A percentile compares a stretch with the other conserved stretches of the same genome.
phyloP scores from a whole-genome alignment of 257 asterid genomes.

The Cordia subcordata region DNA sequence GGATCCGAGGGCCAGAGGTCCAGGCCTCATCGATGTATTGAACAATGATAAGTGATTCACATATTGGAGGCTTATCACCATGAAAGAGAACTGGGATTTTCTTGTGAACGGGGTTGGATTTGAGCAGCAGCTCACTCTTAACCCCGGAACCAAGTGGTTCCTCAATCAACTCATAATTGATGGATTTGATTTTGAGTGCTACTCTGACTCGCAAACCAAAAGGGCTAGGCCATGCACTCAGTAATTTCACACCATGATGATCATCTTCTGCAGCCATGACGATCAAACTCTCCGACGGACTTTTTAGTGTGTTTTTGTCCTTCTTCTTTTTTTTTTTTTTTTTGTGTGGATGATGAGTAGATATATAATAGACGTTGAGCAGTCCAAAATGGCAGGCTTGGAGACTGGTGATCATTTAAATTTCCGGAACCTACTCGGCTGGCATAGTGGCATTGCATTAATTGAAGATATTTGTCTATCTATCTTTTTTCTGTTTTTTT shows the following conservation, averaged over 20 bases:
- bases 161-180: conserved; percentile 14
- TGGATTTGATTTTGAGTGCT: conserved; percentile 28
- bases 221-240: conserved; percentile 17
- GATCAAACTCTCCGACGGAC: not conserved
- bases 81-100: conserved; percentile 35
- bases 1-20: conserved; percentile 19
- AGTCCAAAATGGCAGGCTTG: too few species aligned
- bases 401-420: too few species aligned
- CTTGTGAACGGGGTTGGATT: conserved; percentile 32
- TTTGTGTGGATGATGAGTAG: too few species aligned
- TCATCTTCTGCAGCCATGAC: conserved; percentile 5
- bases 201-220: conserved; percentile 20
- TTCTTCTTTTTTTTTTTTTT: too few species aligned
- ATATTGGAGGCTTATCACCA: conserved; percentile 12
- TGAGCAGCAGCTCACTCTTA: conserved; percentile 34
- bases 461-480: too few species aligned
- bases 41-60: conserved; percentile 32
- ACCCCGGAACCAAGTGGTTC: not conserved
- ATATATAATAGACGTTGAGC: too few species aligned
- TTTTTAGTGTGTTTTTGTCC: too few species aligned
- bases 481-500: too few species aligned
- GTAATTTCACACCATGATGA: conserved; percentile 2
- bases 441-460: too few species aligned
- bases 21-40: conserved; percentile 36
- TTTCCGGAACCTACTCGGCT: too few species aligned